phyloP scores from a whole-genome alignment of 2,329 filamentous ascomycete species.

The Neonectria magnoliae region DNA sequence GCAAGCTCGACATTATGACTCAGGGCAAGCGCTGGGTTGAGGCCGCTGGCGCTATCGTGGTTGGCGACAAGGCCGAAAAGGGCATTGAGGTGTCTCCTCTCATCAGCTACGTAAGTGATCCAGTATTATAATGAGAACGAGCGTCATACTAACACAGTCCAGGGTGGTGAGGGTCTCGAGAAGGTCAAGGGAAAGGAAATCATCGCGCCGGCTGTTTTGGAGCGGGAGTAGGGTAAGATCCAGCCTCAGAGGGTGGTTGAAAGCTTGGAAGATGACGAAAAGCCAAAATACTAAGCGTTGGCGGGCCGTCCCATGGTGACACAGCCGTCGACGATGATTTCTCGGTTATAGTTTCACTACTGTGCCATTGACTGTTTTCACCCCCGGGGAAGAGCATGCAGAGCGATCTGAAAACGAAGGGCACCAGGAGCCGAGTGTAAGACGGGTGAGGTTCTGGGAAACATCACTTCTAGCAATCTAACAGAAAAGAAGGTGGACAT shows the following conservation, averaged over 20 bases:
- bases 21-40: conserved; percentile 90
- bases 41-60: conserved; percentile 79
- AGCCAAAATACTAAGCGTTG: neutral
- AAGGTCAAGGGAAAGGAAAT: conserved; percentile 63
- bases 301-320: neutral
- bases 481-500: neutral
- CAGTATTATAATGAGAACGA: neutral
- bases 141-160: conserved; percentile 17
- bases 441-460: neutral
- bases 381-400: neutral
- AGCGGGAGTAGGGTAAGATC: conserved; percentile 50
- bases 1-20: conserved; percentile 86
- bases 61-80: conserved; percentile 68
- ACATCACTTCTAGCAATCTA: too few species aligned
- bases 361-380: neutral
- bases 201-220: conserved; percentile 62
- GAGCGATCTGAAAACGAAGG: neutral
- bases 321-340: neutral
- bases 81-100: conserved; percentile 93
- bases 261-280: neutral
- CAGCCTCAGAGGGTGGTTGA: neutral
- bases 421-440: neutral
- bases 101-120: conserved; percentile 87
- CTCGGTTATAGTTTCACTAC: neutral
- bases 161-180: conserved; percentile 72